A percentile compares a stretch with the other conserved stretches of the same genome.
phyloP scores from a whole-genome alignment of 768 basidiomycete species.

The Russula lepida region DNA sequence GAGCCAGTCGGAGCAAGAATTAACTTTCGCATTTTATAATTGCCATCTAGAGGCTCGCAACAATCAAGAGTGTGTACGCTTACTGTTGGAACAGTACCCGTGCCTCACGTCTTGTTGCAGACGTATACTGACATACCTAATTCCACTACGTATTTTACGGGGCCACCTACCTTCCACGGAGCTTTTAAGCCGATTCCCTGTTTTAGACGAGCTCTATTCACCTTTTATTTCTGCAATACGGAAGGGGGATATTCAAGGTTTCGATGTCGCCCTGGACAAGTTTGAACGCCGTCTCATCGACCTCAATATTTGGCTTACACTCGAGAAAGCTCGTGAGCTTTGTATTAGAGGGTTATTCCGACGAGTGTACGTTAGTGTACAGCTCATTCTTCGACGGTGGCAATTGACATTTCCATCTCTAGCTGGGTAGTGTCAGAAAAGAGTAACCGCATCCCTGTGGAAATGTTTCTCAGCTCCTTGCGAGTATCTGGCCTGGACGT shows the following conservation, averaged over 20 bases:
- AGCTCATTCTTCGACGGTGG: neutral
- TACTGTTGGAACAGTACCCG: neutral
- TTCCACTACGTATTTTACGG: slow-evolving; percentile 80
- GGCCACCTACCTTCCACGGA: slow-evolving; percentile 75
- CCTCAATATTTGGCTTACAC: slow-evolving; percentile 74
- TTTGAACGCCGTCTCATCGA: slow-evolving; percentile 73
- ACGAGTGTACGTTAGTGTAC: slow-evolving; percentile 46
- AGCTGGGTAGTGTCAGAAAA: slow-evolving; percentile 80
- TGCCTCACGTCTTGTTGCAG: slow-evolving; percentile 33
- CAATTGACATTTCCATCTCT: neutral
- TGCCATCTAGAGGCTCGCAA: slow-evolving; percentile 61
- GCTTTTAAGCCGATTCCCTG: slow-evolving; percentile 65
- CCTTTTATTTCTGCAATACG: slow-evolving; percentile 80
- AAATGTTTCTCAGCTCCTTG: slow-evolving; percentile 73
- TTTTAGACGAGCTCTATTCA: slow-evolving; percentile 59
- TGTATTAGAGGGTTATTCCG: slow-evolving; percentile 80
- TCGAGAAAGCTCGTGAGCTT: slow-evolving; percentile 83
- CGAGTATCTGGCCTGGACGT: slow-evolving; percentile 62
- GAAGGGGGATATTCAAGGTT: slow-evolving; percentile 66
- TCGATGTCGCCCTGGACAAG: slow-evolving; percentile 66
- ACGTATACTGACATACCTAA: slow-evolving; percentile 83
- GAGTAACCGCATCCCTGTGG: slow-evolving; percentile 68
- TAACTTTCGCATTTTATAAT: slow-evolving; percentile 78
- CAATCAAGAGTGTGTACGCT: slow-evolving; percentile 69
- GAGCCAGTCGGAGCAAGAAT: slow-evolving; percentile 72